Base-by-base conservation (phyloP, 371 early-diverging fungal genomes). In the Racocetra persica region DNA sequence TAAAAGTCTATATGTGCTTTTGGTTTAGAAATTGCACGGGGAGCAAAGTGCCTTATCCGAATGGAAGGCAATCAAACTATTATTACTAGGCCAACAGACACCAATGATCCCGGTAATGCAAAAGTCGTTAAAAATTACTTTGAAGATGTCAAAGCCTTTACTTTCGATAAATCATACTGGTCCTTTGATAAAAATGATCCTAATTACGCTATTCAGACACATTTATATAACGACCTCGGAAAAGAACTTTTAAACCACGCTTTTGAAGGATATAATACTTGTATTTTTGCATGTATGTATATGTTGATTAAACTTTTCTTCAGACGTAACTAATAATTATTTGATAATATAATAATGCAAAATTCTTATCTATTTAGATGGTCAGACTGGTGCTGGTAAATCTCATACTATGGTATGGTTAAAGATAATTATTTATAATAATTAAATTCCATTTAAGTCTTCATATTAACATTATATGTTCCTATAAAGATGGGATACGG, bases 111-210 rank as follows among this genome's bases (percentile, higher is more conserved):
- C 20, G 73, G 62, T 24, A 78, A 78, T n/a, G 18, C 79, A 14
- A 83, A 81, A 74, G 73, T 84, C 13, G 88, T 85, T 1, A 85
- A 84, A 52, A 85, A 86, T 13, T 85, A 84, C 28, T 87, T 87
- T 26, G 88, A 87, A 69, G 81, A 85, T 57, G 60, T 81, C 75
- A 92, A 92, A 80, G 84, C 92, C 8, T 96, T 94, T 82, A 93
- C 93, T 0, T 96, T 94, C 83, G 97, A 96, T 86, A 88, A 93
- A 71, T 93, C 93, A 51, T 96, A 94, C 82, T 94, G 95, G 95
- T 92, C 95, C 7, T 93, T 91, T 57, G 91, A 92, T 82, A 88
- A 90, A 66, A 84, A 81, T 45, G 91, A 90, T 66, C 84, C 92
- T n/a, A 78, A 84, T 67, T 94, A 91, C 83, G 96, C 95, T 45